Evolutionary conservation across 306 rosid genomes (phyloP).

Genomic region (Spatholobus suberectus): DNA sequence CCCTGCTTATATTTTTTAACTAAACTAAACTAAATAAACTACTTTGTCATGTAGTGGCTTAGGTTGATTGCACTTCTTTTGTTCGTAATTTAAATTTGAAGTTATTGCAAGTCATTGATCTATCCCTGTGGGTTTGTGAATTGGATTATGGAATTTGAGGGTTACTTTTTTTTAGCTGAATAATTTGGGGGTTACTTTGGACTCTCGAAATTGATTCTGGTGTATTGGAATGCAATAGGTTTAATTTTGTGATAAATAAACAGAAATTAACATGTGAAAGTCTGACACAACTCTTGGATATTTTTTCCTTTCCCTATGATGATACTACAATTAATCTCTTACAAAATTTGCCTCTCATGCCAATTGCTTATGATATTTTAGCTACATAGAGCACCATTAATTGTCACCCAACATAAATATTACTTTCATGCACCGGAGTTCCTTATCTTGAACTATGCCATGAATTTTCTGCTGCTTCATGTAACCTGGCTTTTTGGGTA

Average conservation of each 20-base stretch:
- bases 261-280: not conserved
- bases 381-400: not conserved
- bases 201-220: not conserved
- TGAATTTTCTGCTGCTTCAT: constrained; percentile 12
- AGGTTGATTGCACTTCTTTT: not conserved
- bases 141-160: constrained; percentile 23
- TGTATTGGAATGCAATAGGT: not conserved
- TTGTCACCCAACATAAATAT: not conserved
- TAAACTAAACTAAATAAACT: not conserved
- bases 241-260: not conserved
- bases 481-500: not conserved
- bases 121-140: not conserved
- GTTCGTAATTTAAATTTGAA: not conserved
- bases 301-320: not conserved
- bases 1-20: not conserved
- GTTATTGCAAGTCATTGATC: not conserved
- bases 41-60: not conserved
- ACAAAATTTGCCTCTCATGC: not conserved
- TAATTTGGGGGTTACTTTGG: not conserved
- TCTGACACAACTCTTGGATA: not conserved
- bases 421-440: not conserved
- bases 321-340: constrained; percentile 9
- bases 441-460: not conserved
- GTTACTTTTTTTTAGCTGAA: too few species aligned
- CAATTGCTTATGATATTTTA: not conserved